These are phyloP conservation scores for Castanea crenata DNA, from an alignment of 306 rosid genomes.

Conservation along the genomic window DNA sequence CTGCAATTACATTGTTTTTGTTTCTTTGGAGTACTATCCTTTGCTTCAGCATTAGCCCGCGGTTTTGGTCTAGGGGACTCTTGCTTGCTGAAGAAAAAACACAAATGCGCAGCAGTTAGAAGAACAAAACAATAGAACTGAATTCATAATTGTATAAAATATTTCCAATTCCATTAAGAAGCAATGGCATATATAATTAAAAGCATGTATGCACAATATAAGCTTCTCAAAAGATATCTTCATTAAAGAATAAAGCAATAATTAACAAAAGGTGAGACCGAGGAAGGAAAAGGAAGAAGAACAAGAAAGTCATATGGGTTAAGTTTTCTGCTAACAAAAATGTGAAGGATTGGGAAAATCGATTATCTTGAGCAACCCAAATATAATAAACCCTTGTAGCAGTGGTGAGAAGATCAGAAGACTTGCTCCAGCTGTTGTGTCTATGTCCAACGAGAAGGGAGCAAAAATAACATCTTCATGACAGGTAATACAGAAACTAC, in stretches of 20 bases:
- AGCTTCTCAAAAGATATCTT: no score
- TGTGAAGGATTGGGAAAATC: not conserved
- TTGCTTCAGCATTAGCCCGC: constrained; percentile 40
- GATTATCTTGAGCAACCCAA: not conserved
- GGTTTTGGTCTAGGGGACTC: constrained; percentile 68
- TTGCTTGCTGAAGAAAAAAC: constrained; percentile 54
- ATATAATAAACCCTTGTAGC: no score
- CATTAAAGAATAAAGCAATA: no score
- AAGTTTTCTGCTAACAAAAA: not conserved
- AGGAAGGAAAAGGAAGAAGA: no score
- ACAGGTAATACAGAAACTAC: not conserved
- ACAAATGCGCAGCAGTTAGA: constrained; percentile 15
- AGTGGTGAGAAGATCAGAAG: not conserved
- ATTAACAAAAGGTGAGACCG: no score
- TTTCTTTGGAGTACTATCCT: constrained; percentile 80
- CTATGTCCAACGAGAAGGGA: not conserved
- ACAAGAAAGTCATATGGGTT: not conserved
- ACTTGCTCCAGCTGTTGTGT: not conserved
- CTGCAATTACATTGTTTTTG: constrained; percentile 88
- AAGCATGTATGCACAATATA: not conserved
- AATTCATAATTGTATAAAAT: not conserved
- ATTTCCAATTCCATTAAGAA: not conserved
- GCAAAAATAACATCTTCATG: not conserved
- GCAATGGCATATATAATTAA: not conserved
- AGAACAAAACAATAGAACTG: constrained; percentile 7